phyloP scores from a whole-genome alignment of 805 yeast genomes.

The Suhomyces sp. region DNA sequence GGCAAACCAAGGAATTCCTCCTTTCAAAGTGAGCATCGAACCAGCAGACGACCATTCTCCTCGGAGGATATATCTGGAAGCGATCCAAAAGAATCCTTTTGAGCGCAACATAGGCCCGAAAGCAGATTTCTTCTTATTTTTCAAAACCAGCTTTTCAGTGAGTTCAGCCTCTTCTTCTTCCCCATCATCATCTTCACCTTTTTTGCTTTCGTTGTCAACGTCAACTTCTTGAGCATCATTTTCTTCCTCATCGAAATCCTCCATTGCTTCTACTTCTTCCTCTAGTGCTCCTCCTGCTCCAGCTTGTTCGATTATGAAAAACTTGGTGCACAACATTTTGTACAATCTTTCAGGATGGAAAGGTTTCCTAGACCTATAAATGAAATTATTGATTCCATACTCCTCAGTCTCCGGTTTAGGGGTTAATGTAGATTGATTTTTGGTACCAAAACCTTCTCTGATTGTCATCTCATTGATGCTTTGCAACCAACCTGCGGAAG shows the following conservation, averaged over 20 bases:
- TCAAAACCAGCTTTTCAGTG: constrained; percentile 25
- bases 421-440: constrained; percentile 18
- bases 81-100: constrained; percentile 48
- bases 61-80: constrained; percentile 38
- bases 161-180: constrained; percentile 14
- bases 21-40: constrained; percentile 38
- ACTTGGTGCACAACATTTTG: constrained; percentile 35
- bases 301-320: constrained; percentile 24
- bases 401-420: constrained; percentile 49
- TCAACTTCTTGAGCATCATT: no score
- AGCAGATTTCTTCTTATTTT: constrained; percentile 34
- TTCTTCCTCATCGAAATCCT: constrained; percentile 12
- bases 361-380: constrained; percentile 41
- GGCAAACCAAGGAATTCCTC: constrained; percentile 46
- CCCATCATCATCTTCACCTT: constrained; percentile 13
- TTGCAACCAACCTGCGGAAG: constrained; percentile 47
- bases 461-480: constrained; percentile 38
- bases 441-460: constrained; percentile 31
- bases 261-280: constrained; percentile 16
- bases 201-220: constrained; percentile 11
- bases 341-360: constrained; percentile 47
- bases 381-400: constrained; percentile 45
- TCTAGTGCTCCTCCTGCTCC: constrained; percentile 15
- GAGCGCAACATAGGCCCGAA: constrained; percentile 41
- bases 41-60: constrained; percentile 50